Conservation (phyloP, 306 rosid species). For the Dalbergia oliveri region DNA sequence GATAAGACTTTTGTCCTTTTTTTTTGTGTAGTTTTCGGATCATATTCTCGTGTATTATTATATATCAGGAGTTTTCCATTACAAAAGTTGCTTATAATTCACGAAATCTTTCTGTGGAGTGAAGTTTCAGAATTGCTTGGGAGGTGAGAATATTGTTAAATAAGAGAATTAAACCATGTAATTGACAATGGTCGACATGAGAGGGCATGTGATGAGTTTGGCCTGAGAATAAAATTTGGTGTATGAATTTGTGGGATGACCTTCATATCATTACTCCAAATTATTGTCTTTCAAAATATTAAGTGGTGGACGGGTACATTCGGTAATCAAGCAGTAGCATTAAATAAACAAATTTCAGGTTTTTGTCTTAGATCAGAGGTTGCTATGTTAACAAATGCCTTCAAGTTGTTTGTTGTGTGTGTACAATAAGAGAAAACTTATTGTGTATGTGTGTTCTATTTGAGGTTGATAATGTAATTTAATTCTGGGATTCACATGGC, state of each 20-base stretch:
- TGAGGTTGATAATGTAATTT: neutral
- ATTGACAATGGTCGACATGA: neutral
- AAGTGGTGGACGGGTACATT: neutral
- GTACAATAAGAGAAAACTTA: neutral
- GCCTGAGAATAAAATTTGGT: neutral
- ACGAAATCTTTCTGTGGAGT: no score
- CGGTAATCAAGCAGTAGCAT: neutral
- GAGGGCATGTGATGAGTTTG: neutral
- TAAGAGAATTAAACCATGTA: neutral
- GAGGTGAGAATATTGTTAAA: neutral
- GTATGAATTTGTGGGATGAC: slow-evolving; percentile 6
- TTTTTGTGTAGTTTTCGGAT: neutral
- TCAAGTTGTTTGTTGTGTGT: no score
- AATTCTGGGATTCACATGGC: slow-evolving; percentile 4
- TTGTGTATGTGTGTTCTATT: neutral
- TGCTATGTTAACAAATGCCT: neutral
- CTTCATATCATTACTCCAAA: neutral
- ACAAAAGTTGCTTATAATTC: no score
- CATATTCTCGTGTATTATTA: neutral
- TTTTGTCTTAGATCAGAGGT: neutral
- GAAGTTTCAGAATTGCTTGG: no score
- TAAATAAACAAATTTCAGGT: slow-evolving; percentile 11
- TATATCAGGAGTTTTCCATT: neutral
- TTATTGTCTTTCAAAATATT: neutral
- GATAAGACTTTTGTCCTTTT: neutral